phyloP scores from a whole-genome alignment of 2,329 filamentous ascomycete genomes.

The Fusarium neocosmosporiellum region DNA sequence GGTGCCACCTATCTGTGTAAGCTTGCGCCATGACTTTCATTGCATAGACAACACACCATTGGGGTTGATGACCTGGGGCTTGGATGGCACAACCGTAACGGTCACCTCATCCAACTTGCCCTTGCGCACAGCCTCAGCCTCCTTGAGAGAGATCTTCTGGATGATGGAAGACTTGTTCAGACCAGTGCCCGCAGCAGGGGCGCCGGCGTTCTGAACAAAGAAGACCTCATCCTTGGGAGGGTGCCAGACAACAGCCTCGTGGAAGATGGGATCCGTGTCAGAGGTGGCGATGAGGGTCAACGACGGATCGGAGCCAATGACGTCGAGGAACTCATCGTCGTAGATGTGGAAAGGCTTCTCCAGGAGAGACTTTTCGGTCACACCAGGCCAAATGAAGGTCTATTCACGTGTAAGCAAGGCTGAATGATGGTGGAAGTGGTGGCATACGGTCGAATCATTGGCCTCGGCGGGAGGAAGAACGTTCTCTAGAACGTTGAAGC shows the following conservation, averaged over 20 bases:
- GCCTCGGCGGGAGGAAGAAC: slow-evolving; percentile 29
- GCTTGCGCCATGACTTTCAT: fast-evolving
- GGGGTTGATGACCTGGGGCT: slow-evolving; percentile 60
- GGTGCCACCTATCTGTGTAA: slow-evolving; percentile 54
- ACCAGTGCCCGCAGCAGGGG: slow-evolving; percentile 59
- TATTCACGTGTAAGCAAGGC: background rate
- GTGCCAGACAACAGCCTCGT: slow-evolving; percentile 67
- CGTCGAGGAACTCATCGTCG: slow-evolving; percentile 60
- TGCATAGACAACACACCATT: slow-evolving; percentile 53
- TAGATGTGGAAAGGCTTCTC: slow-evolving; percentile 50
- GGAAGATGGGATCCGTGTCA: slow-evolving; percentile 60
- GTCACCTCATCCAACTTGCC: slow-evolving; percentile 49
- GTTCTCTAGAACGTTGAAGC: slow-evolving; percentile 34
- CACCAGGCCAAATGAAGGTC: slow-evolving; percentile 39
- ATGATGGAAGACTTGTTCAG: slow-evolving; percentile 63
- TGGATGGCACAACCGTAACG: slow-evolving; percentile 54
- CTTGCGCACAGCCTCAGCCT: slow-evolving; percentile 49
- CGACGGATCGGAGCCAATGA: slow-evolving; percentile 61
- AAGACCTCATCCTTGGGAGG: slow-evolving; percentile 63
- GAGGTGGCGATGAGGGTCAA: slow-evolving; percentile 61
- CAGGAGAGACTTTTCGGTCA: slow-evolving; percentile 33
- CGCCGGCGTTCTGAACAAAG: slow-evolving; percentile 65
- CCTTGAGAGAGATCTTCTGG: slow-evolving; percentile 59
- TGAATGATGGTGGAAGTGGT: background rate
- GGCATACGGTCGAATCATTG: slow-evolving; percentile 29